phyloP scores from a whole-genome alignment of 371 early-diverging fungal species.

The Mucor lusitanicus region DNA sequence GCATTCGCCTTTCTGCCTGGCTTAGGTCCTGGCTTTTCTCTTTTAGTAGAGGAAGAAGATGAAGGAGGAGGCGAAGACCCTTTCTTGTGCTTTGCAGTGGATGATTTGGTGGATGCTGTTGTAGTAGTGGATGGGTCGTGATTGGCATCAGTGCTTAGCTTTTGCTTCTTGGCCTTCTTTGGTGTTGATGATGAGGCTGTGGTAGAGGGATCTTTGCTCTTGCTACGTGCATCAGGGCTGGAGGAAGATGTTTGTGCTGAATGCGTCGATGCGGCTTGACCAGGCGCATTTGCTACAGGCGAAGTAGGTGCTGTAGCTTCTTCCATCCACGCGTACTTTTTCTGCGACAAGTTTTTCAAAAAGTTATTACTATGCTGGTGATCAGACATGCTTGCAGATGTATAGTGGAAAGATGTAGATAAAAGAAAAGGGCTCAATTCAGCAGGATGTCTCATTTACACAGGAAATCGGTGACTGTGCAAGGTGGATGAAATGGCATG shows the following conservation, averaged over 20 bases:
- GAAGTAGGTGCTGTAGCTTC: constrained; percentile 23
- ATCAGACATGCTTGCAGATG: constrained; percentile 2
- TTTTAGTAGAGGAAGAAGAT: neutral
- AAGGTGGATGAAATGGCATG: neutral
- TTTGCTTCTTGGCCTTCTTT: neutral
- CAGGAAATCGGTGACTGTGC: neutral
- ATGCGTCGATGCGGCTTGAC: neutral
- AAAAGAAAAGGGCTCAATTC: neutral
- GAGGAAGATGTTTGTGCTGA: constrained; percentile 4
- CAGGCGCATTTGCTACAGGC: neutral
- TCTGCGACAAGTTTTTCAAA: constrained; percentile 49
- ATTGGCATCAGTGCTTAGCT: neutral
- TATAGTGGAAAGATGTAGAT: neutral
- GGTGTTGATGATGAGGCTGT: neutral
- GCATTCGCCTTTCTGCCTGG: neutral
- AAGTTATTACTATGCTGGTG: constrained; percentile 31
- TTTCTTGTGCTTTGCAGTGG: neutral
- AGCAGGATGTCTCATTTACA: neutral
- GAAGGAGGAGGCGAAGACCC: neutral
- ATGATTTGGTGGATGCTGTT: neutral
- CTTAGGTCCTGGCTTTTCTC: neutral
- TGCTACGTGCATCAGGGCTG: neutral
- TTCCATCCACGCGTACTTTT: constrained; percentile 58
- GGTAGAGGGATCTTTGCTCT: neutral
- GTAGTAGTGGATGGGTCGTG: neutral